phyloP scores from a whole-genome alignment of 2,329 filamentous ascomycete species.

The Dothistroma septosporum region DNA sequence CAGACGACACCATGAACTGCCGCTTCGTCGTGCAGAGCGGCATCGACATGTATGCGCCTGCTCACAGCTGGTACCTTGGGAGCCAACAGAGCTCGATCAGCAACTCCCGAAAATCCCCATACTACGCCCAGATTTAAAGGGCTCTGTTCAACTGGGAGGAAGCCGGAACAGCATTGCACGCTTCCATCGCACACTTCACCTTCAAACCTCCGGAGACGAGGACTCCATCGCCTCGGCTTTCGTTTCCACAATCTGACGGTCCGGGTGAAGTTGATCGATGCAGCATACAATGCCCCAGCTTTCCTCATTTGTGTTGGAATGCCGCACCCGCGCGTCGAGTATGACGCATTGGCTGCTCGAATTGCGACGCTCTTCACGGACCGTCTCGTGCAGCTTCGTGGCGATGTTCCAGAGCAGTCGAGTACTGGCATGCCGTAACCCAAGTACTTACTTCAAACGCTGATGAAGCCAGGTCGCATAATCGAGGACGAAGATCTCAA shows the following conservation, averaged over 20 bases:
- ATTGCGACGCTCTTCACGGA: background rate
- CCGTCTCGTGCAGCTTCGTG: background rate
- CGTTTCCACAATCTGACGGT: background rate
- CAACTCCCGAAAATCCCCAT: background rate
- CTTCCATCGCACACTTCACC: background rate
- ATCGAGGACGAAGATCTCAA: background rate
- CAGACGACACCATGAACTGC: background rate
- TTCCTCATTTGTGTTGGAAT: background rate
- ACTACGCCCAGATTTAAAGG: background rate
- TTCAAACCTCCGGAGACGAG: background rate
- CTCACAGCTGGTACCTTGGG: background rate
- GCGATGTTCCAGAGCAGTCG: background rate
- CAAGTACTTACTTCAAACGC: background rate
- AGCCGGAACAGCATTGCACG: background rate
- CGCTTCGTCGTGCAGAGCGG: background rate
- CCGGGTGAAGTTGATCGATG: background rate
- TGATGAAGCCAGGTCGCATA: background rate
- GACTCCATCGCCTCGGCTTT: background rate
- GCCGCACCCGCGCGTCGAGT: background rate
- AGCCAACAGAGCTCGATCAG: background rate
- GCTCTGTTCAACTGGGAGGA: background rate
- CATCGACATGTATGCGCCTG: background rate
- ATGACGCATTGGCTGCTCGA: background rate
- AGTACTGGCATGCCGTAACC: background rate
- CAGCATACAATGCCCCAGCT: background rate